Conservation (phyloP, 2,329 filamentous ascomycete species). For the Penicillium capsulatum region DNA sequence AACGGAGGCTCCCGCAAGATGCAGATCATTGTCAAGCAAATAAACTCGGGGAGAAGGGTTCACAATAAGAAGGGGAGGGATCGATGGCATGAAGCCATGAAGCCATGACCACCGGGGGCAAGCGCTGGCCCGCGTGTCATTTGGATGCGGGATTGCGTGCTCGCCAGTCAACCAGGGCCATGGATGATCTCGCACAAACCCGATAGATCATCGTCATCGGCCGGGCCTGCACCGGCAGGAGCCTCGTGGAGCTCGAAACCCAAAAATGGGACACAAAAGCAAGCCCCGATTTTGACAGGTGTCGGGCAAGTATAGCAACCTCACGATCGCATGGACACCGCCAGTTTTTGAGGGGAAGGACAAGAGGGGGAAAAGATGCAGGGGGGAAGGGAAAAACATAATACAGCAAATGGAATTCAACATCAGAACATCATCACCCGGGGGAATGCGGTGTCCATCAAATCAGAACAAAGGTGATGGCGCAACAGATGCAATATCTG, state of each 20-base stretch:
- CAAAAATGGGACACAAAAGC: neutral
- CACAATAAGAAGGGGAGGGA: slow-evolving; percentile 1
- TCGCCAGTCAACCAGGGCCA: slow-evolving; percentile 19
- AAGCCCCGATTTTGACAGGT: slow-evolving; percentile 1
- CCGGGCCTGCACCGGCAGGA: neutral
- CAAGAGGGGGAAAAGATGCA: neutral
- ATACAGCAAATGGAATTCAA: neutral
- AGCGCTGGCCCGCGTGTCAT: slow-evolving; percentile 31
- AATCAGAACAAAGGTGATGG: too few relatives aligned
- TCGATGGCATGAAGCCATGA: slow-evolving; percentile 6
- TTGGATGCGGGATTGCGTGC: slow-evolving; percentile 36
- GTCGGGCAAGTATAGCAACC: neutral
- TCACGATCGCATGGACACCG: slow-evolving; percentile 1
- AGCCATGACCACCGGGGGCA: slow-evolving; percentile 19
- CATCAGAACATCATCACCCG: neutral
- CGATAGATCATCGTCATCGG: slow-evolving; percentile 3
- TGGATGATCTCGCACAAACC: slow-evolving; percentile 19
- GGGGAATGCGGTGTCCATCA: too few relatives aligned
- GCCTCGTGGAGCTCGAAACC: neutral
- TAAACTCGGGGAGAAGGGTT: slow-evolving; percentile 13
- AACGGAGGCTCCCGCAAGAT: slow-evolving; percentile 11
- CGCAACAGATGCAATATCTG: slow-evolving; percentile 33
- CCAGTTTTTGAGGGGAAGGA: neutral
- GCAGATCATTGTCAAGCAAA: slow-evolving; percentile 16
- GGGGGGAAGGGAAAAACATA: neutral